These are phyloP conservation scores for Rhodotorula kratochvilovae DNA, from an alignment of 768 basidiomycete genomes.

Conservation along the genomic window DNA sequence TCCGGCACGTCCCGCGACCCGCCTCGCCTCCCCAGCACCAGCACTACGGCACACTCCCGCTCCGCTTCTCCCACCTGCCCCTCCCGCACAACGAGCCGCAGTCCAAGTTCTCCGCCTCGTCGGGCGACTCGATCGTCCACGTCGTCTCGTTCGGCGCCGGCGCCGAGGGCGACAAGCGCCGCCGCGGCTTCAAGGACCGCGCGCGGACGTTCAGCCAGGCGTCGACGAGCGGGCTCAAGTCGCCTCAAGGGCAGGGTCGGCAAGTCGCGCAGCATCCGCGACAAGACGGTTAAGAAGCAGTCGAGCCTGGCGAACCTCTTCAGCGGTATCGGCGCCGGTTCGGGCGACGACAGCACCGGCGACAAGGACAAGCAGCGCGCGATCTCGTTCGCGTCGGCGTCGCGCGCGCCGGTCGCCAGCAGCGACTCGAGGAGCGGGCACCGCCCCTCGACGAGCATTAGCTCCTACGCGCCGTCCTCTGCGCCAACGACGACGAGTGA, in stretches of 20 bases:
- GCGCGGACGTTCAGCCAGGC: constrained; percentile 14
- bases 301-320: constrained; percentile 28
- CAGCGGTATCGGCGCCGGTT: background rate
- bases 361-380: background rate
- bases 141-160: background rate
- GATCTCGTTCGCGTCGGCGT: background rate
- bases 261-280: constrained; percentile 7
- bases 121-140: constrained; percentile 12
- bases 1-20: background rate
- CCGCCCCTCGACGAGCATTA: constrained; percentile 9
- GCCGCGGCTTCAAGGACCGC: background rate
- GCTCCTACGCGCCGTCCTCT: constrained; percentile 19
- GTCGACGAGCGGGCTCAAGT: constrained; percentile 5
- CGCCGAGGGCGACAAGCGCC: background rate
- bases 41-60: background rate
- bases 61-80: background rate
- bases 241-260: background rate
- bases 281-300: background rate
- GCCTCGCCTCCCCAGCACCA: background rate
- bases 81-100: constrained; percentile 5
- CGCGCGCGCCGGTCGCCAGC: background rate
- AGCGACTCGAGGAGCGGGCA: constrained; percentile 9
- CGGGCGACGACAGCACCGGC: background rate
- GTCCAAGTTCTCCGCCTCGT: constrained; percentile 33
- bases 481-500: background rate